These are phyloP conservation scores for Daldinia loculata DNA, from an alignment of 495 filamentous ascomycete genomes.

Conservation along the genomic window DNA sequence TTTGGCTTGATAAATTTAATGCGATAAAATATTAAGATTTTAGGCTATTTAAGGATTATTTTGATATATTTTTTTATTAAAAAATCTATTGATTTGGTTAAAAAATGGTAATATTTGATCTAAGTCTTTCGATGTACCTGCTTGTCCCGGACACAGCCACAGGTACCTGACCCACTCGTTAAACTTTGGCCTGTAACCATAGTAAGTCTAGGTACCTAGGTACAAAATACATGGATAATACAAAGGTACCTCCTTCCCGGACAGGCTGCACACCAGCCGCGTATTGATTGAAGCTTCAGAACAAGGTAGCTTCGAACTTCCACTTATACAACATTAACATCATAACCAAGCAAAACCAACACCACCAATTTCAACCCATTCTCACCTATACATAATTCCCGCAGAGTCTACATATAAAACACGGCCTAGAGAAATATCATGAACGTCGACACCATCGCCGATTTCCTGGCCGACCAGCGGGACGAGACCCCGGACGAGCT, in stretches of 20 bases:
- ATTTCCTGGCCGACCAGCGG: conserved; percentile 90
- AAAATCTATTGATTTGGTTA: too few species aligned
- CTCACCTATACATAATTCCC: background rate
- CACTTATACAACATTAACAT: conserved; percentile 12
- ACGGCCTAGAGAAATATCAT: conserved; percentile 54
- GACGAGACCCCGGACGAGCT: conserved; percentile 84
- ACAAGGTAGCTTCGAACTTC: conserved; percentile 29
- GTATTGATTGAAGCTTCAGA: conserved; percentile 39
- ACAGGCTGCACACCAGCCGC: conserved; percentile 50
- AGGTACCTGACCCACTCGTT: too few species aligned
- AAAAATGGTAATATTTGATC: too few species aligned
- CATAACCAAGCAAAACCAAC: background rate
- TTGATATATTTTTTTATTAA: too few species aligned
- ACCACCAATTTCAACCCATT: conserved; percentile 6
- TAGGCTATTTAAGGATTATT: too few species aligned
- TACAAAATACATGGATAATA: too few species aligned
- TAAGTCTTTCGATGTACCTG: too few species aligned
- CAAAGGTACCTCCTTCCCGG: conserved; percentile 22
- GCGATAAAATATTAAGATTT: too few species aligned
- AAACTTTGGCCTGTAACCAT: too few species aligned
- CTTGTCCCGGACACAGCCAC: too few species aligned
- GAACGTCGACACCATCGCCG: conserved; percentile 86
- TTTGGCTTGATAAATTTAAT: too few species aligned
- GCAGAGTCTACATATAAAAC: background rate
- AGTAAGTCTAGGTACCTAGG: too few species aligned